These are phyloP conservation scores for Clathrus columnatus DNA, from an alignment of 768 basidiomycete genomes.

Conservation along the genomic window DNA sequence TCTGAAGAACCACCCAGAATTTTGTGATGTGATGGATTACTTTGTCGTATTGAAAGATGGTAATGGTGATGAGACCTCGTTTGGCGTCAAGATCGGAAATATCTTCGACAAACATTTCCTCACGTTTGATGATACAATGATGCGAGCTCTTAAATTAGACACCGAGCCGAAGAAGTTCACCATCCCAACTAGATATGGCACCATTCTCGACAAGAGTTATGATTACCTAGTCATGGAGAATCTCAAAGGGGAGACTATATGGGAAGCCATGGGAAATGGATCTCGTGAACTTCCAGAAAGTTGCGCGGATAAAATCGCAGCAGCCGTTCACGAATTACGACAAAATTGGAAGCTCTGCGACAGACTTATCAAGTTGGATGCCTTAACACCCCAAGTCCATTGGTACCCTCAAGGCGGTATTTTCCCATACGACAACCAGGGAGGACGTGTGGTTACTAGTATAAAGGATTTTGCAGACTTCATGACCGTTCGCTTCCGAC, in stretches of 20 bases:
- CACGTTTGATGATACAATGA: no score
- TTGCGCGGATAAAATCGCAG: not conserved
- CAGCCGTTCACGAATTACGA: not conserved
- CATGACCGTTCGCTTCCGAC: no score
- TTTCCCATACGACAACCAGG: not conserved
- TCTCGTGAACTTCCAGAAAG: not conserved
- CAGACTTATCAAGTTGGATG: not conserved
- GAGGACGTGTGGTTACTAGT: no score
- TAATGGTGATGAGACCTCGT: no score
- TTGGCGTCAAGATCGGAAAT: no score
- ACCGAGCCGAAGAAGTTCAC: not conserved
- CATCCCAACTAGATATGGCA: not conserved
- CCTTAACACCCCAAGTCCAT: not conserved
- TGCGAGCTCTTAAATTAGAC: not conserved
- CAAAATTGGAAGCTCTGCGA: not conserved
- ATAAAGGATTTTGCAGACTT: no score
- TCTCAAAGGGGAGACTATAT: not conserved
- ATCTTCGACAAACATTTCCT: no score
- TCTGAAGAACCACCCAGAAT: no score
- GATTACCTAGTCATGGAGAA: not conserved
- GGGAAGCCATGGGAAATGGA: not conserved
- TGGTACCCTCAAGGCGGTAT: not conserved
- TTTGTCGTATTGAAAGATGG: no score
- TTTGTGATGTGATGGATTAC: no score
- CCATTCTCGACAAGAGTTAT: not conserved